Percentiles rank a stretch among this genome's conserved stretches.
Conservation (phyloP, 257 asterid genomes). For the Avicennia marina region DNA sequence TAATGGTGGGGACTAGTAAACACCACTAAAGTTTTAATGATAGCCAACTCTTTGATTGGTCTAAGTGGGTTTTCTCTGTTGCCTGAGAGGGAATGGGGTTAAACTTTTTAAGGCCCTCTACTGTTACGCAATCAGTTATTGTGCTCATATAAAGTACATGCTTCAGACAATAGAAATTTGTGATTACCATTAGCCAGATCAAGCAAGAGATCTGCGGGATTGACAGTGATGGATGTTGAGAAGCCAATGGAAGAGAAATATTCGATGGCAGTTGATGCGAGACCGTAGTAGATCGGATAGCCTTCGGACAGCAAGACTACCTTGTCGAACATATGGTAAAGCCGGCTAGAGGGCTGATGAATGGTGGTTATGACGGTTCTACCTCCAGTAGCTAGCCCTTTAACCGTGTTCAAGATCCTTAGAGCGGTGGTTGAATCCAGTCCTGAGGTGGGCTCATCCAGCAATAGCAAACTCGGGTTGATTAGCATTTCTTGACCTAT, state of each 20-base stretch:
- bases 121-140: conserved; percentile 15
- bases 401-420: conserved; percentile 62
- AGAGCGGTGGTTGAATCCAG: conserved; percentile 91
- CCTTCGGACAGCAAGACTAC: conserved; percentile 86
- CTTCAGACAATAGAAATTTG: conserved; percentile 6
- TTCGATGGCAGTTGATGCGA: conserved; percentile 70
- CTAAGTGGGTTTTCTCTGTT: too few species aligned
- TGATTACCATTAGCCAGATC: conserved; percentile 91
- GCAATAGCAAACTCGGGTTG: conserved; percentile 71
- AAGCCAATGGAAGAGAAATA: conserved; percentile 86
- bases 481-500: too few species aligned
- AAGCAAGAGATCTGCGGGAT: conserved; percentile 90
- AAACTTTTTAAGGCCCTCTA: too few species aligned
- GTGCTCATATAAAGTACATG: not conserved
- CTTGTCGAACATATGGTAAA: conserved; percentile 89
- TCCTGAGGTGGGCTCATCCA: conserved; percentile 97
- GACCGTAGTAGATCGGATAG: conserved; percentile 78
- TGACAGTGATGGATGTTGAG: conserved; percentile 56
- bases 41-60: too few species aligned
- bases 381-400: conserved; percentile 78
- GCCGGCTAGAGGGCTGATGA: conserved; percentile 90
- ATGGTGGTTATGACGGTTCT: conserved; percentile 68
- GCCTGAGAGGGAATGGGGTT: too few species aligned
- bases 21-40: too few species aligned
- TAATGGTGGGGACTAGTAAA: too few species aligned